These are phyloP conservation scores for Dissophora ornata DNA, from an alignment of 192 early-diverging fungal species.

Conservation along the genomic window DNA sequence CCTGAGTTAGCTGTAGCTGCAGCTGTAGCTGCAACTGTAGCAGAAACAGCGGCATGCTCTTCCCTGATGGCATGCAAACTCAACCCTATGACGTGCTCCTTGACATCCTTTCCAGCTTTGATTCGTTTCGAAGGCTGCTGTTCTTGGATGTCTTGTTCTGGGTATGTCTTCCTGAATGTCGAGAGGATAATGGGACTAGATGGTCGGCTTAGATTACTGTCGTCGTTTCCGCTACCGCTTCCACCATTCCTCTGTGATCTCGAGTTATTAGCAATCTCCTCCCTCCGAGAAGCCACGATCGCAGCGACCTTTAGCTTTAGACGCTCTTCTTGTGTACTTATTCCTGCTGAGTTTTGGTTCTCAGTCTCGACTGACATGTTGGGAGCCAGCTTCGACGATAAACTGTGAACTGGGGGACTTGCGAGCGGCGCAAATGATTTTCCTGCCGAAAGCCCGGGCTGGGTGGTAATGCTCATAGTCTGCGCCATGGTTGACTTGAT, in stretches of 20 bases:
- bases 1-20: too few species aligned
- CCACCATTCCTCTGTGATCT: not conserved
- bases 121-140: conserved; percentile 13
- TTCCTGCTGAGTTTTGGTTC: not conserved
- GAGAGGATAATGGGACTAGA: conserved; percentile 7
- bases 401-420: not conserved
- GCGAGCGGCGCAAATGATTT: not conserved
- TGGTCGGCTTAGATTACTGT: not conserved
- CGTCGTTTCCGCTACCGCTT: not conserved
- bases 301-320: not conserved
- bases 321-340: conserved; percentile 11
- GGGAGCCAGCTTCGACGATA: not conserved
- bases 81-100: not conserved
- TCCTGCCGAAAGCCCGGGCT: too few species aligned
- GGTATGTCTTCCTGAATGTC: not conserved
- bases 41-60: conserved; percentile 5
- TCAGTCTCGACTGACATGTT: not conserved
- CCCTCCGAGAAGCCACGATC: not conserved
- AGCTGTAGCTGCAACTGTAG: not conserved
- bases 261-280: not conserved
- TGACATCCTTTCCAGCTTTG: conserved; percentile 4
- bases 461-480: not conserved
- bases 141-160: conserved; percentile 3
- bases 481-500: not conserved
- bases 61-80: conserved; percentile 22